Percentiles rank a stretch among this genome's conserved stretches.
These are phyloP conservation scores for Coemansia sp. DNA, from an alignment of 192 early-diverging fungal species.

Conservation along the genomic window DNA sequence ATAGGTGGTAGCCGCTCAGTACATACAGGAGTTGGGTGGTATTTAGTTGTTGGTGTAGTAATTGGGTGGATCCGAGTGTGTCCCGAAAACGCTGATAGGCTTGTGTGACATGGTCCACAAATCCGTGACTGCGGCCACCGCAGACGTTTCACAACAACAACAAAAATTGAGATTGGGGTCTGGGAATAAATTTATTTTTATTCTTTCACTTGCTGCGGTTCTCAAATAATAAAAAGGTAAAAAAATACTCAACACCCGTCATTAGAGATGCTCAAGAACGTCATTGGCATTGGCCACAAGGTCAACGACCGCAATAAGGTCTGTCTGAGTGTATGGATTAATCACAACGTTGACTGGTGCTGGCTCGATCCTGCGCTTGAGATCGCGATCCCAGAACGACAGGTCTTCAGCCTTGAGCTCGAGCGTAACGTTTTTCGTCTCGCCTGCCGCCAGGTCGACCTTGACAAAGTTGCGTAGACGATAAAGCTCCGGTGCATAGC, in stretches of 20 bases:
- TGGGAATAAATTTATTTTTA: neutral
- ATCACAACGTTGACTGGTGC: conserved; percentile 35
- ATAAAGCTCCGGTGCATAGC: conserved; percentile 59
- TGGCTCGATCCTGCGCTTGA: conserved; percentile 35
- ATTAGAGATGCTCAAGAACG: conserved; percentile 20
- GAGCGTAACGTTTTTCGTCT: conserved; percentile 52
- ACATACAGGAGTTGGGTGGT: neutral
- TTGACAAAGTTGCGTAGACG: conserved; percentile 61
- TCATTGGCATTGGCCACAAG: conserved; percentile 18
- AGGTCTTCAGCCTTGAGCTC: conserved; percentile 43
- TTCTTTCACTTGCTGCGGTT: neutral
- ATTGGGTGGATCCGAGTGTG: neutral
- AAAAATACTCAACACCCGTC: neutral
- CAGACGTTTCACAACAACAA: neutral
- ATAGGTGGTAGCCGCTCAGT: neutral
- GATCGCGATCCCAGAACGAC: conserved; percentile 38
- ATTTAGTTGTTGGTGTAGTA: neutral
- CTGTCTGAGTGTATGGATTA: conserved; percentile 27
- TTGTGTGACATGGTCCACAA: neutral
- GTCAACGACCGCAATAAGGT: conserved; percentile 23
- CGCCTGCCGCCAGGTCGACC: conserved; percentile 43
- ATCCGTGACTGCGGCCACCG: neutral
- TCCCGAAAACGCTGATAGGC: neutral
- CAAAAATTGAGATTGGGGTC: neutral
- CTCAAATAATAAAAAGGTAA: neutral